Evolutionary conservation across 1,284 basidiomycete genomes (phyloP).

Genomic region (Phylloporus sp.): DNA sequence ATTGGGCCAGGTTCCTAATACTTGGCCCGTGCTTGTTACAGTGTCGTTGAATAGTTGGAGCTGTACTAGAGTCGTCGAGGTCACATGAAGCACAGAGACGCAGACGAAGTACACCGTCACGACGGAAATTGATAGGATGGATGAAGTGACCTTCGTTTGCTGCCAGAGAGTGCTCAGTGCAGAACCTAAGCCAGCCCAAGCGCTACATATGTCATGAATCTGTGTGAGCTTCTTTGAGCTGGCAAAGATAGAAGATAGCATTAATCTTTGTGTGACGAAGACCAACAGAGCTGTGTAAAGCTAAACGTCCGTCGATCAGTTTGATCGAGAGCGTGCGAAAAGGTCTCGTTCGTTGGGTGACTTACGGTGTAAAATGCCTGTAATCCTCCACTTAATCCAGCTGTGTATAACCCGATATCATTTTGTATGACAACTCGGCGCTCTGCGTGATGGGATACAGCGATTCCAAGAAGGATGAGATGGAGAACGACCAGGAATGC

Average conservation of each 20-base stretch:
- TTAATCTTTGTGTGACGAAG: too few relatives aligned
- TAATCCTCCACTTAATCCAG: too few relatives aligned
- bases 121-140: neutral
- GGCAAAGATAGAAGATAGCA: too few relatives aligned
- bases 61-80: neutral
- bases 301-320: too few relatives aligned
- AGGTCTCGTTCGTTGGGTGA: neutral
- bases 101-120: neutral
- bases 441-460: too few relatives aligned
- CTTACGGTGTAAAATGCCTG: neutral
- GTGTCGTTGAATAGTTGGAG: neutral
- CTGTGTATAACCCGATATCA: too few relatives aligned
- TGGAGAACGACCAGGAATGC: too few relatives aligned
- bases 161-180: neutral
- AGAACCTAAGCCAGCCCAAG: neutral
- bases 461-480: too few relatives aligned
- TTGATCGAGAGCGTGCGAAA: too few relatives aligned
- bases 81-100: slow-evolving; percentile 5
- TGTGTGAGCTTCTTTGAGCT: too few relatives aligned
- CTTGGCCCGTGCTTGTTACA: neutral
- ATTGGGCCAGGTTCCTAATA: neutral
- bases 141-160: slow-evolving; percentile 7
- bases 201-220: slow-evolving; percentile 2
- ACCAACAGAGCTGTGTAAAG: too few relatives aligned
- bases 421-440: too few relatives aligned